Evolutionary conservation across 352 stramenopile genomes (phyloP), one percentile per base, ranked within the genome.

Genomic region (Globisporangium spiculum): DNA sequence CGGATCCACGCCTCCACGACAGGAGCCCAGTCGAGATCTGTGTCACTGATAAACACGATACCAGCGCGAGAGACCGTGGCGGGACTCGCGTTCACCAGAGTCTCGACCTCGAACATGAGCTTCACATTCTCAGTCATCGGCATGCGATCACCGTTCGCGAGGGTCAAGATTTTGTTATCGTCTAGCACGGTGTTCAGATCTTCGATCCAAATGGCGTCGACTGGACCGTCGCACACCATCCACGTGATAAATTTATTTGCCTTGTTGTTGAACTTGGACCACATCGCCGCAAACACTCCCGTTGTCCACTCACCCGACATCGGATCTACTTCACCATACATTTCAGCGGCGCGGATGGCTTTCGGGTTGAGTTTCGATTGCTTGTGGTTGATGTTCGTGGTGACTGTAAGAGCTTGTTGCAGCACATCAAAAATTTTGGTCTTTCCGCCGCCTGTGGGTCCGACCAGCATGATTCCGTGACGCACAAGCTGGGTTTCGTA

Each of bases 131-230:
- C 96, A 9, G 96, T 99, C 96, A 99, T 99, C 22, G 96, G 96
- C 79, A 99, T 99, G 27, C 97, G 92, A 63, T 99, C 96, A 22
- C 97, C 97, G 73, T 99, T 99, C 6, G 97, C 97, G 4, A 99
- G 75, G 18, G 96, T 99, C 32, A 99, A 77, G 52, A 99, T 98
- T 72, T 98, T 98, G 79, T 99, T 99, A 73, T 99, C 97, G 74
- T 99, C 96, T 2, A 99, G 81, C 54, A 99, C 97, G 0, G 96
- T 99, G 77, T 99, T 99, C 1, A 99, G 78, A 84, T 99, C 95
- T 78, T 99, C 97, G 63, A 99, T 99, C 97, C 97, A 99, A 83
- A 99, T 99, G 1, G 96, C 96, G 79, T 99, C 97, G 7, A 99
- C 96, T 3, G 97, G 97, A 0, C 97, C 97, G 71, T 99, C 97